Base-by-base conservation (phyloP, 345 rosid species). In the Boechera stricta region DNA sequence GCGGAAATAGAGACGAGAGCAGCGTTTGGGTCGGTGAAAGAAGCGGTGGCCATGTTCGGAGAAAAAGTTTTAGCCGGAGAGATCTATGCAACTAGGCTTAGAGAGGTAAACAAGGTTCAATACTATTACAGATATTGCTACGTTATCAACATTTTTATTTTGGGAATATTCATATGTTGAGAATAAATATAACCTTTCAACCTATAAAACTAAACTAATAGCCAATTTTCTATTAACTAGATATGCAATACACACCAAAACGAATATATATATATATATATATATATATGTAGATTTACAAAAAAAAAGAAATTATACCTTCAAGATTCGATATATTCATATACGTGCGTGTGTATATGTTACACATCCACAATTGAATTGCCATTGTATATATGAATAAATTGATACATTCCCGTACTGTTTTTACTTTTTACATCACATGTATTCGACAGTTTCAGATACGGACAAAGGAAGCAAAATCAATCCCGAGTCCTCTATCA, bases 21-120 rank as follows among this genome's bases (percentile, higher is more conserved):
- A 18, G 91, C 95, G 1, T 91, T 91, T 79, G 81, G 84, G n/a
- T 91, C 97, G 1, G 94, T 92, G 51, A 88, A 79, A 77, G 96
- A 92, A 76, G 97, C 96, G 1, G 96, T 92, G 16, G 70, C 92
- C 6, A 52, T 92, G 84, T 92, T 92, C 68, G 94, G 96, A 0
- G 92, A 90, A 74, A 90, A 81, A 72, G 82, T 86, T 72, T 73
- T 90, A 42, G 89, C 89, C 6, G 85, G 83, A 38, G 91, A 90
- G 66, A 72, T 86, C 45, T 86, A 81, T 61, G 77, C 89, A 71
- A 80, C 58, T 77, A 54, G 72, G 66, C 82, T 84, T 86, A 80
- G 73, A 76, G 85, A 84, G 91, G 94, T 89, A 51, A 51, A 33
- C 5, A 12, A 63, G 21, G 31, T 24, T 36, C 36, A 16, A 28